These are phyloP conservation scores for Sisymbrium altissimum DNA, from an alignment of 345 rosid species.

Conservation along the genomic window DNA sequence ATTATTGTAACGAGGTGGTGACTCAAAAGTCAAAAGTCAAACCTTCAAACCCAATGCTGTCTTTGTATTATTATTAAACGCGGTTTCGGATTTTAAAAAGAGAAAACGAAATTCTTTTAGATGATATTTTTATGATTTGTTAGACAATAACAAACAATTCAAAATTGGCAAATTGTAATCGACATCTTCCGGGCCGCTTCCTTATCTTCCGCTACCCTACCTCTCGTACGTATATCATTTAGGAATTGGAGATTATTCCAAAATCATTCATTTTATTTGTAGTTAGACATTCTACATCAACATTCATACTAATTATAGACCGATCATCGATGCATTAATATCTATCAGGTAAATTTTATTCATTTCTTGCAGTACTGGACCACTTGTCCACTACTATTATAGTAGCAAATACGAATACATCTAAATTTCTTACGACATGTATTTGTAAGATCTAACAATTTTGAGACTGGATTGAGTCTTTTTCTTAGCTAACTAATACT, in stretches of 20 bases:
- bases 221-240: background rate
- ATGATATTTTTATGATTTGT: background rate
- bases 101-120: background rate
- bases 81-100: slow-evolving; percentile 16
- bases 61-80: slow-evolving; percentile 31
- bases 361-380: background rate
- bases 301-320: background rate
- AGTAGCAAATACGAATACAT: background rate
- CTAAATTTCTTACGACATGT: background rate
- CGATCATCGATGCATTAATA: background rate
- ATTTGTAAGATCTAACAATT: background rate
- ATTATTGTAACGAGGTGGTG: background rate
- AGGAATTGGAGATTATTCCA: background rate
- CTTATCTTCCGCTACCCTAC: background rate
- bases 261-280: background rate
- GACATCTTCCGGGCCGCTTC: slow-evolving; percentile 14
- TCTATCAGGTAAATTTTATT: background rate
- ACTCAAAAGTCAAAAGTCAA: slow-evolving; percentile 18
- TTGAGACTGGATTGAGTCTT: background rate
- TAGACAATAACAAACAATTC: background rate
- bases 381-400: background rate
- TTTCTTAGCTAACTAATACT: background rate
- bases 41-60: slow-evolving; percentile 12
- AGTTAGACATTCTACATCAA: background rate
- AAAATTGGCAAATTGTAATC: background rate